Base-by-base conservation (phyloP, 139 green algal genomes). In the Auxenochlorella pyrenoidosa region DNA sequence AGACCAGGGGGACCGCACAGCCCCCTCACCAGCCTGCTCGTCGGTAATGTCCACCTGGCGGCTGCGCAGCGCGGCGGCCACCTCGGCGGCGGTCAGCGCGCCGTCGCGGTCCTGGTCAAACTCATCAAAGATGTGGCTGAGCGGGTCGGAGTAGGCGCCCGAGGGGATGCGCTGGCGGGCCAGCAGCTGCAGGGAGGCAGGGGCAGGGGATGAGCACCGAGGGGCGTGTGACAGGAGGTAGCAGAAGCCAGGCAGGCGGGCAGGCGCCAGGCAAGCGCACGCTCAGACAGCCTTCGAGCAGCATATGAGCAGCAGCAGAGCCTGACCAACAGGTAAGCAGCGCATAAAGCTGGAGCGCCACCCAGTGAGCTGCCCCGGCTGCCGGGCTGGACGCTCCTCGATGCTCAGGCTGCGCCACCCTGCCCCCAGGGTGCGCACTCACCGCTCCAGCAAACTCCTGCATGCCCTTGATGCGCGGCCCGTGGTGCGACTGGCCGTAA, bases 371-470 rank as follows among this genome's bases (percentile, higher is more conserved):
- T n/a, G n/a, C n/a, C n/a, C n/a, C n/a, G n/a, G n/a, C n/a, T n/a
- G n/a, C n/a, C n/a, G n/a, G n/a, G n/a, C n/a, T n/a, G n/a, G n/a
- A n/a, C n/a, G n/a, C n/a, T n/a, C n/a, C n/a, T n/a, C n/a, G n/a
- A n/a, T n/a, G n/a, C n/a, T n/a, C n/a, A n/a, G n/a, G n/a, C n/a
- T n/a, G n/a, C 24, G 60, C 60, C 60, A n/a, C 60, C 60, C 47
- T 12, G 12, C 12, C 54, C 54, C 54, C 21, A 18, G 21, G 22
- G 34, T 30, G 30, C 26, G 24, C 34, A 79, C 87, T 86, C 71
- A 92, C 88, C 68, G 89, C 90, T 15, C 73, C 81, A 41, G 90
- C 90, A 91, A 93, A 93, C 47, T 93, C 90, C 47, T 92, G 86
- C 89, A 93, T 90, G 32, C 89, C 89, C 63, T 71, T 75, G 60